Conservation (phyloP, 2,329 filamentous ascomycete genomes). For the Venturia pyrina region DNA sequence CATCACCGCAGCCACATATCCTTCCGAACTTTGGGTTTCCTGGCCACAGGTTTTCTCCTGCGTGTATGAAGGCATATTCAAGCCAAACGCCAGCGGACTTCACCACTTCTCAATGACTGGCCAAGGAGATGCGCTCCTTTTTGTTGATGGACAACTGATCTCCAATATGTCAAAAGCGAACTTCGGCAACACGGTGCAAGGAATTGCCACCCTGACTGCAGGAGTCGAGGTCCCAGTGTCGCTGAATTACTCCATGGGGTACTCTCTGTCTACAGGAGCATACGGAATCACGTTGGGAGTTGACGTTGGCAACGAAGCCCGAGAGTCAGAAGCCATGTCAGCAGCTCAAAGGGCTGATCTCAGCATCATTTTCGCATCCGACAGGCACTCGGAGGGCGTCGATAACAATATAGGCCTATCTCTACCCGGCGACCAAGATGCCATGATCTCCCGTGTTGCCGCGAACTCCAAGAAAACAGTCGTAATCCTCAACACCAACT, state of each 20-base stretch:
- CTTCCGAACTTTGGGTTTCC: background rate
- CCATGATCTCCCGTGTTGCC: slow-evolving; percentile 56
- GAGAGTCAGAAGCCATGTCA: slow-evolving; percentile 46
- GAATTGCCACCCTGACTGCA: background rate
- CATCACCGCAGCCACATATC: background rate
- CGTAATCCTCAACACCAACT: slow-evolving; percentile 59
- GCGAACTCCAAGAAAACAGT: slow-evolving; percentile 53
- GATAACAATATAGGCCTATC: slow-evolving; percentile 62
- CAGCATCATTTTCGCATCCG: slow-evolving; percentile 61
- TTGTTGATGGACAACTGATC: background rate
- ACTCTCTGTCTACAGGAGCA: background rate
- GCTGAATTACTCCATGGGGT: background rate
- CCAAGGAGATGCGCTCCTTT: background rate
- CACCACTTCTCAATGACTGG: background rate
- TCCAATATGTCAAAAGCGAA: background rate
- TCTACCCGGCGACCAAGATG: slow-evolving; percentile 46
- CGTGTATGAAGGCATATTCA: background rate
- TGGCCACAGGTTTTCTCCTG: background rate
- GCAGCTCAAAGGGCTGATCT: slow-evolving; percentile 58
- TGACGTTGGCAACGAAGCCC: background rate
- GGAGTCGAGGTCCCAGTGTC: background rate
- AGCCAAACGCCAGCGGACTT: background rate
- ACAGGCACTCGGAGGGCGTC: slow-evolving; percentile 57
- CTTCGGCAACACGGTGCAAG: background rate
- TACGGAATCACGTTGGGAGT: background rate